Base-by-base conservation (phyloP, 352 stramenopile species). In the Globisporangium megalacanthum region DNA sequence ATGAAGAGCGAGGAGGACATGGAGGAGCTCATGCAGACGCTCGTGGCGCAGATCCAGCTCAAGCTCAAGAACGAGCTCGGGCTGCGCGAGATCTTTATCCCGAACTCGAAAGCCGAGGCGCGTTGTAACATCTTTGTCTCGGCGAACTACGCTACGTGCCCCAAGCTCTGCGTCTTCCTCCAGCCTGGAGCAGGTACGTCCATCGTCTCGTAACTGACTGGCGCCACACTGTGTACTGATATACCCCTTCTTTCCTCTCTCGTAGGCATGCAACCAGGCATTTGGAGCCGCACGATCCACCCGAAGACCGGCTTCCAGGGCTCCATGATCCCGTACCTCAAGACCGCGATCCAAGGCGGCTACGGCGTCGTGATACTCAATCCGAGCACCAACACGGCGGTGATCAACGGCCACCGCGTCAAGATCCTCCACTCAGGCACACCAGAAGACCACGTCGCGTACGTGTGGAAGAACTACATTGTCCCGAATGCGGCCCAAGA, bases 401-500 rank as follows among this genome's bases (percentile, higher is more conserved):
- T 79, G 41, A 84, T 94, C 25, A 91, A 94, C 52, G 83, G 83
- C 52, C 80, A 94, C 54, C 72, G 70, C 56, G 83, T 79, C 62
- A 92, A 94, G 58, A 88, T 95, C 47, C 68, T 93, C 49, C 75
- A 94, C 66, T 92, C 81, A 11, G 58, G 69, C 1, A 85, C 83
- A 19, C 86, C 86, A 0, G 82, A 93, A 31, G 83, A 87, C 17
- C 86, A 95, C 53, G 72, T 93, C 0, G 62, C 76, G 36, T 89
- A 94, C 66, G 83, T 94, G 2, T 95, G 82, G 82, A 93, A 91
- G 59, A 90, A 92, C 61, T 92, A 92, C 64, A 83, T 95, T 33
- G 70, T 78, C 62, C 83, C 83, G 6, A 91, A 88, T 52, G 76
- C 80, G 1, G 86, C 83, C 2, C 77, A 89, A 46, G 82, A 94